Evolutionary conservation across 148 eudicot species (phyloP), one percentile per base, ranked within the genome.

Genomic region (Fagopyrum esculentum): DNA sequence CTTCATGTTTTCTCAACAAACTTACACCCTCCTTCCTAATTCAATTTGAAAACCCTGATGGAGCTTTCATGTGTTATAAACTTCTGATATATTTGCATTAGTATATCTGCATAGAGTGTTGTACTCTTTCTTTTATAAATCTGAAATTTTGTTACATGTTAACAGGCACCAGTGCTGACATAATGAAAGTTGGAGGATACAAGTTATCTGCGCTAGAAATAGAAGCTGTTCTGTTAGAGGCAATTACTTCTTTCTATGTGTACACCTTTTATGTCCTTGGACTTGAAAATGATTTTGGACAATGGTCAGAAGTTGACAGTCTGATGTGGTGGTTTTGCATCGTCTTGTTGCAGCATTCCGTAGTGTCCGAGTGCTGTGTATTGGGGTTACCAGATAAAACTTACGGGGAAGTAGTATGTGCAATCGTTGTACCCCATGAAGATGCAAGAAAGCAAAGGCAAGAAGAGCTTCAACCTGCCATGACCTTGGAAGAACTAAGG

Each of bases 121-220:
- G 5, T 79, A 4, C 72, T 13, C 11, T 77, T 61, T 54, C 9
- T n/a, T n/a, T 10, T 45, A n/a, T n/a, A 76, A 73, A 75, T 11
- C 56, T 77, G 16, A 43, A 22, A 45, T 55, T 66, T 45, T 8
- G 44, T 80, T 12, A 73, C 77, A 64, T 73, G 48, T 69, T 74
- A 49, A 68, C 80, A 95, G 99, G 99, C 74, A 95, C 87, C 49
- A 95, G 90, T 86, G 98, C 97, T 83, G 98, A 94, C 81, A 94
- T 94, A 74, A 90, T 94, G 97, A 94, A 94, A 84, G 97, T 94
- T 63, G 98, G 98, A 68, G 98, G 98, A 75, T 94, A 91, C 85
- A 94, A 94, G 78, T 81, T 94, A 75, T 94, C 98, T 19, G 97
- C 98, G 66, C 84, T 95, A 80, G 99, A 95, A 81, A 95, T 95